Base-by-base conservation (phyloP, 2,329 filamentous ascomycete genomes). In the Epichloe elymi region DNA sequence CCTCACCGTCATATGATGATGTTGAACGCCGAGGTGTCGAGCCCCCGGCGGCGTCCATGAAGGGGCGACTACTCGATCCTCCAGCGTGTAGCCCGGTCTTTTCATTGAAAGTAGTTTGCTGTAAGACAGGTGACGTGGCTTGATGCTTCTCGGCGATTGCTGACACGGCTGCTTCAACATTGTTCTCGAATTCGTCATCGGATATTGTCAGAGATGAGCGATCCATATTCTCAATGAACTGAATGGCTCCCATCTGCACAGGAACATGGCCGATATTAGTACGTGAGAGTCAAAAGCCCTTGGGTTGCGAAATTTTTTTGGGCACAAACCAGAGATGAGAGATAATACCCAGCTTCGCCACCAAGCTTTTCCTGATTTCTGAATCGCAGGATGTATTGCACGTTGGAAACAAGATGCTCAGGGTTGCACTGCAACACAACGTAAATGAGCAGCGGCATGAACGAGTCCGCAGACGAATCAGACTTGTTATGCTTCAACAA, bases 341-440 rank as follows among this genome's bases (percentile, higher is more conserved):
- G 79, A 67, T 98, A 98, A 68, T 98, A 98, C 12, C 93, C 93
- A 14, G 93, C 91, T 72, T 98, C 93, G n/a, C 93, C 93, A 23
- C 86, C 87, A 1, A 98, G 80, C 66, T 97, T 97, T 49, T 98
- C 93, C 67, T 96, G 93, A 62, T 97, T 96, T 48, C 93, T 82
- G 71, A 98, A 98, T 44, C 94, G 83, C 48, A 97, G 74, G 56
- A 98, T 97, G 66, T 98, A 98, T 67, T 98, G 93, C 3, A 98
- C 88, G 65, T 98, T 98, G 53, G 90, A 96, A 26, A 97, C 90
- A 36, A 98, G 73, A 66, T 97, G 88, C 54, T 96, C 90, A 0
- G 93, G 93, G 59, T 95, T 96, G 43, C 89, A 88, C 67, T 93
- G 88, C 26, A 98, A 74, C 12, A 97, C 90, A 26, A 95, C 93